Evolutionary conservation across 169 alveolate genomes (phyloP).

Genomic region (Amoebophrya sp.): DNA sequence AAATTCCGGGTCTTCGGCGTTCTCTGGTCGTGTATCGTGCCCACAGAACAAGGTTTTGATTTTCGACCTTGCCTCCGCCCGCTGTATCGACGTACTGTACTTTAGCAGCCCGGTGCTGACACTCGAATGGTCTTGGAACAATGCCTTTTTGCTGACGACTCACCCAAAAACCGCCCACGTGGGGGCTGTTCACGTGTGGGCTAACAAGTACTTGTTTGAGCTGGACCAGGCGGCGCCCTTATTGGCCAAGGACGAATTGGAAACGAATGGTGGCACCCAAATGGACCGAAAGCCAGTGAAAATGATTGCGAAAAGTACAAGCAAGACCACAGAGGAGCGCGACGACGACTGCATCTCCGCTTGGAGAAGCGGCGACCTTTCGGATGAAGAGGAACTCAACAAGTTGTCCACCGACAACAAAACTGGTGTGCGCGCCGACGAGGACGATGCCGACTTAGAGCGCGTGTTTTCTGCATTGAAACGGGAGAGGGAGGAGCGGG

Average conservation of each 20-base stretch:
- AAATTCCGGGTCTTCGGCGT: too few species aligned
- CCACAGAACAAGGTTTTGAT: not conserved
- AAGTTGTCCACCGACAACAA: too few species aligned
- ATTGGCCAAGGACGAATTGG: not conserved
- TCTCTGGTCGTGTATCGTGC: too few species aligned
- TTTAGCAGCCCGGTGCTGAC: not conserved
- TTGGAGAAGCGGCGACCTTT: too few species aligned
- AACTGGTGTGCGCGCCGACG: too few species aligned
- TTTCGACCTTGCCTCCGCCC: not conserved
- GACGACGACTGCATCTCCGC: too few species aligned
- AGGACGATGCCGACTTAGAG: too few species aligned
- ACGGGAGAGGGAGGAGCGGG: too few species aligned
- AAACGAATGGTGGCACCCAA: not conserved
- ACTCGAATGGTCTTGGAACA: not conserved
- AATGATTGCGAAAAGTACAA: too few species aligned
- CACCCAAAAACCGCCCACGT: not conserved
- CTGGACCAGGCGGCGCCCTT: not conserved
- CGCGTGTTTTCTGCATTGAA: too few species aligned
- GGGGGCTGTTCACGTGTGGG: not conserved
- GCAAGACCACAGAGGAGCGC: too few species aligned
- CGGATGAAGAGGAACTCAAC: too few species aligned
- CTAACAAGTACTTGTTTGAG: not conserved
- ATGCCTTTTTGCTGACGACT: not conserved
- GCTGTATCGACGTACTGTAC: not conserved
- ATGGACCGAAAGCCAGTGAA: not conserved